Percentiles rank a stretch among this genome's conserved stretches.
Evolutionary conservation across 352 stramenopile genomes (phyloP).

Genomic region (Globisporangium barbulae): DNA sequence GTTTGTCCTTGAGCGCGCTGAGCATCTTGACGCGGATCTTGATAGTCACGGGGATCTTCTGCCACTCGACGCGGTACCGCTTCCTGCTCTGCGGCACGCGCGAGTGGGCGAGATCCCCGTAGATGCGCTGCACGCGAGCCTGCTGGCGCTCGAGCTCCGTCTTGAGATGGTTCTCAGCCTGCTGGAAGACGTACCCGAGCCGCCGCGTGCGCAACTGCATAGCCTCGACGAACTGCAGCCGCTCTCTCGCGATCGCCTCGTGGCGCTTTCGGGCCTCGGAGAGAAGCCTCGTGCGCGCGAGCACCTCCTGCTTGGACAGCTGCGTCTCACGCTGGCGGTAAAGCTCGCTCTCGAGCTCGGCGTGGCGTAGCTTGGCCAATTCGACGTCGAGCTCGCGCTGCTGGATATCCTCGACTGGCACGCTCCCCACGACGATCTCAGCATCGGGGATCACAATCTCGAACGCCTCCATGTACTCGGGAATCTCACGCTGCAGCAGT

Average conservation of each 20-base stretch:
- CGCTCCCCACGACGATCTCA: constrained; percentile 53
- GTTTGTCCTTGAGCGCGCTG: constrained; percentile 80
- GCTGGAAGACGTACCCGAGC: constrained; percentile 70
- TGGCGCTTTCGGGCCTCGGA: constrained; percentile 38
- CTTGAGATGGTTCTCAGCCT: constrained; percentile 62
- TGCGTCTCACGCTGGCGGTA: constrained; percentile 48
- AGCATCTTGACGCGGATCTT: constrained; percentile 62
- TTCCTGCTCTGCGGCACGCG: constrained; percentile 35
- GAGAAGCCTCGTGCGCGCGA: constrained; percentile 31
- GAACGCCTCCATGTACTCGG: constrained; percentile 64
- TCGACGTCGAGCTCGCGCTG: constrained; percentile 60
- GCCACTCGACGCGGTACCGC: constrained; percentile 71
- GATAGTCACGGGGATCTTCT: constrained; percentile 68
- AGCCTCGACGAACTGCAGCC: constrained; percentile 42
- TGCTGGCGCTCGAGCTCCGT: constrained; percentile 56
- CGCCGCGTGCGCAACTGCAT: constrained; percentile 41
- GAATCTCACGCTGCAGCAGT: constrained; percentile 36
- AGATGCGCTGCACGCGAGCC: constrained; percentile 55
- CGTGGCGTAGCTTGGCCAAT: constrained; percentile 39
- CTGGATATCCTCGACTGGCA: constrained; percentile 63
- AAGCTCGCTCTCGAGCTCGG: constrained; percentile 44
- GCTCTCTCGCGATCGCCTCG: constrained; percentile 34
- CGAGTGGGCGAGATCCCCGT: constrained; percentile 45
- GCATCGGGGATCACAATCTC: constrained; percentile 61
- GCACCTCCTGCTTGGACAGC: constrained; percentile 39